Evolutionary conservation across 306 rosid genomes (phyloP).

Genomic region (Trichosanthes cucumerina): DNA sequence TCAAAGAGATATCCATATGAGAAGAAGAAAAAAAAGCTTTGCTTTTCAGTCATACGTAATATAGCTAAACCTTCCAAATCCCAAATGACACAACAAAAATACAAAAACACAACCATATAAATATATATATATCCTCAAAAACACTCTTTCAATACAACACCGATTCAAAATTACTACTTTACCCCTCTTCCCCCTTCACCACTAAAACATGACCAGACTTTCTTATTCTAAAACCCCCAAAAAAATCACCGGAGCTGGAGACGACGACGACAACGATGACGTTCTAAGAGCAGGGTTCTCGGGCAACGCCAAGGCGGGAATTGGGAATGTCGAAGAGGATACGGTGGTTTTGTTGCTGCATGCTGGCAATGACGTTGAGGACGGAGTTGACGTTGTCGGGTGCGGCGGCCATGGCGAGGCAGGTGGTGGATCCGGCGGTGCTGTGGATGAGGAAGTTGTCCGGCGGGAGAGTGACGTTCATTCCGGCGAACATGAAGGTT

Average conservation of each 20-base stretch:
- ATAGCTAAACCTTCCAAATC: not conserved
- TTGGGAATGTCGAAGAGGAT: constrained; percentile 71
- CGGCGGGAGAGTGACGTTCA: constrained; percentile 73
- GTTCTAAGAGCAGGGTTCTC: constrained; percentile 56
- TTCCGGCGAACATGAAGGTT: constrained; percentile 70
- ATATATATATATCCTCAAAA: not conserved
- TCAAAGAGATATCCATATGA: no score
- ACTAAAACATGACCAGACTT: not conserved
- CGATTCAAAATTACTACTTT: not conserved
- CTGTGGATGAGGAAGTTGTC: constrained; percentile 76
- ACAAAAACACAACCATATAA: not conserved
- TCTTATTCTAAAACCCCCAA: not conserved
- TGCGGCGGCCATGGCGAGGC: constrained; percentile 79
- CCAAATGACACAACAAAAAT: not conserved
- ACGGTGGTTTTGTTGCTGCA: constrained; percentile 97
- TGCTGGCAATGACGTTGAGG: constrained; percentile 76
- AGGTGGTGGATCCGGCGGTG: constrained; percentile 50
- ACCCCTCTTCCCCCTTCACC: not conserved
- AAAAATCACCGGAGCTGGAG: not conserved
- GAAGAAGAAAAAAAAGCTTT: not conserved
- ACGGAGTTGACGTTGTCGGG: constrained; percentile 84
- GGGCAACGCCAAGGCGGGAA: constrained; percentile 73
- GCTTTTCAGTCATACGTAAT: not conserved
- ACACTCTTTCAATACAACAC: not conserved
- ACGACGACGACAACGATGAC: not conserved